Conservation (phyloP, 2,329 filamentous ascomycete genomes). For the Epichloe elymi region DNA sequence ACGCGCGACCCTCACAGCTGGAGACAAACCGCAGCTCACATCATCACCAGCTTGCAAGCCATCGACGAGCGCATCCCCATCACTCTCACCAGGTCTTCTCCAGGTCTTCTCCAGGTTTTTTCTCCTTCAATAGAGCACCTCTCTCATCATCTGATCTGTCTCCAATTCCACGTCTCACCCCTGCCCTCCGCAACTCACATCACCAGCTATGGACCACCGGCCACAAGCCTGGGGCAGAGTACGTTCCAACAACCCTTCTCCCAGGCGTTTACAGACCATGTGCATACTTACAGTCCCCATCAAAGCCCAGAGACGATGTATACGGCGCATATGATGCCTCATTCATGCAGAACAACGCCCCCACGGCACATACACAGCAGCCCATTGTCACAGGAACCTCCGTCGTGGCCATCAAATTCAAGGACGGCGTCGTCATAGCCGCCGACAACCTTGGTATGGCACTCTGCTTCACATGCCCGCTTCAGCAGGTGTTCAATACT, state of each 20-base stretch:
- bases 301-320: conserved; percentile 87
- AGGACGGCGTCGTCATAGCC: conserved; percentile 89
- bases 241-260: conserved; percentile 24
- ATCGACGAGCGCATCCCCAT: conserved; percentile 3
- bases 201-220: conserved; percentile 51
- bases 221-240: conserved; percentile 62
- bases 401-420: conserved; percentile 89
- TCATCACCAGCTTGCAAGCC: conserved; percentile 9
- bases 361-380: conserved; percentile 77
- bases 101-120: background rate
- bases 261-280: background rate
- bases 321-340: conserved; percentile 88
- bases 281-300: conserved; percentile 7
- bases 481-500: background rate
- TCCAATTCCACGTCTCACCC: background rate
- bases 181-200: conserved; percentile 3
- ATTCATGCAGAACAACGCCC: conserved; percentile 58
- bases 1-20: conserved; percentile 18
- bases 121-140: background rate
- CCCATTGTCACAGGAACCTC: conserved; percentile 95
- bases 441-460: conserved; percentile 80
- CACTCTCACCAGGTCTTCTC: background rate
- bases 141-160: too few species aligned
- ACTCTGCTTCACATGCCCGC: background rate
- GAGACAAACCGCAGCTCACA: conserved; percentile 2